Percentiles rank a stretch among this genome's conserved stretches.
Conservation (phyloP, 1,284 basidiomycete species). For the Ceratobasidium sp. region DNA sequence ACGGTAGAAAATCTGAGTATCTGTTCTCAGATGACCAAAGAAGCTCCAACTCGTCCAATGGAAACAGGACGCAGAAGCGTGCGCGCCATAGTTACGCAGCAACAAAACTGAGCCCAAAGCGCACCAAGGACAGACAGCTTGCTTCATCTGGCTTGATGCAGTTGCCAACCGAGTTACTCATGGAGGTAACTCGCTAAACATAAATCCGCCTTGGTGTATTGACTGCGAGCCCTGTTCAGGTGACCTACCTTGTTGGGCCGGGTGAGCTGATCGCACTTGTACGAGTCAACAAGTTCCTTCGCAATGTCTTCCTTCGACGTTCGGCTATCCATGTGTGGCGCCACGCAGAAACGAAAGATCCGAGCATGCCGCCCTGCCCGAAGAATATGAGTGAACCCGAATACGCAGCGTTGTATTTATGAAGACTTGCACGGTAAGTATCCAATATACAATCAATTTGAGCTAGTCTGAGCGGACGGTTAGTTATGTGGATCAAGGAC, state of each 20-base stretch:
- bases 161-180: constrained; percentile 9
- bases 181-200: background rate
- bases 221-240: background rate
- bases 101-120: no score
- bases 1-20: background rate
- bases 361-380: constrained; percentile 7
- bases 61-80: no score
- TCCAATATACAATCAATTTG: no score
- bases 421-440: constrained; percentile 1
- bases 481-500: background rate
- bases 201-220: background rate
- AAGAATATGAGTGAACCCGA: constrained; percentile 11
- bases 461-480: background rate
- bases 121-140: no score
- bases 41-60: no score
- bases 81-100: no score
- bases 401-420: constrained; percentile 12
- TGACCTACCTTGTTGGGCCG: background rate
- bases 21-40: background rate
- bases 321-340: background rate
- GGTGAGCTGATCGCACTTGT: background rate
- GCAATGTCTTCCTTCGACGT: background rate
- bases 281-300: background rate
- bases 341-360: background rate
- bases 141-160: constrained; percentile 10